A percentile compares a stretch with the other conserved stretches of the same genome.
These are phyloP conservation scores for Fusarium sp. DNA, from an alignment of 2,329 filamentous ascomycete genomes.

Conservation along the genomic window DNA sequence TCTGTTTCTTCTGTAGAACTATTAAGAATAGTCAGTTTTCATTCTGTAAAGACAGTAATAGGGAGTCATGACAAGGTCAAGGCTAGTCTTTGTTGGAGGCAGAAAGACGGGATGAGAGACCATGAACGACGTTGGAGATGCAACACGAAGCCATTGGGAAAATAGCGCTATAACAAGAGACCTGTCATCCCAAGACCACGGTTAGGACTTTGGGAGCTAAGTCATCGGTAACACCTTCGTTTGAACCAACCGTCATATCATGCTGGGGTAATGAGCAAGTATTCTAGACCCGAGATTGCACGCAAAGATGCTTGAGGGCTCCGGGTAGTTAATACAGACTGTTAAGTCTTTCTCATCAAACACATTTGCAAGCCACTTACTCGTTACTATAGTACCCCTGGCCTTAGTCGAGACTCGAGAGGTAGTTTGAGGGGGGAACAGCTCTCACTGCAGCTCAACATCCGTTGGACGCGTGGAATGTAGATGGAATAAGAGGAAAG, in stretches of 20 bases:
- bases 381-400: constrained; percentile 18
- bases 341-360: constrained; percentile 11
- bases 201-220: neutral
- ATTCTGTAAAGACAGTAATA: neutral
- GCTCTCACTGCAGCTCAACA: constrained; percentile 13
- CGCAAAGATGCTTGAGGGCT: neutral
- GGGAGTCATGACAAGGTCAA: neutral
- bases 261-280: constrained; percentile 3
- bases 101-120: neutral
- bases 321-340: neutral
- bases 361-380: constrained; percentile 4
- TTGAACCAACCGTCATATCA: constrained; percentile 10
- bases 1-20: no score
- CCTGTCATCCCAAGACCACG: constrained; percentile 24
- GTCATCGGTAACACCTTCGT: constrained; percentile 9
- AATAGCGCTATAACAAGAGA: constrained; percentile 13
- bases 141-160: neutral
- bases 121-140: neutral
- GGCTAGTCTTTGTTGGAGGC: neutral
- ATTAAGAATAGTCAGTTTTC: neutral
- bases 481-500: neutral
- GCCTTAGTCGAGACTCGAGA: constrained; percentile 15
- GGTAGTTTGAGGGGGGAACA: constrained; percentile 20
- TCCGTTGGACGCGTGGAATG: neutral
- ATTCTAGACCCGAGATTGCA: constrained; percentile 1